Percentiles rank a stretch among this genome's conserved stretches.
Conservation (phyloP, 305 asterid species). For the Coffea humblotiana region DNA sequence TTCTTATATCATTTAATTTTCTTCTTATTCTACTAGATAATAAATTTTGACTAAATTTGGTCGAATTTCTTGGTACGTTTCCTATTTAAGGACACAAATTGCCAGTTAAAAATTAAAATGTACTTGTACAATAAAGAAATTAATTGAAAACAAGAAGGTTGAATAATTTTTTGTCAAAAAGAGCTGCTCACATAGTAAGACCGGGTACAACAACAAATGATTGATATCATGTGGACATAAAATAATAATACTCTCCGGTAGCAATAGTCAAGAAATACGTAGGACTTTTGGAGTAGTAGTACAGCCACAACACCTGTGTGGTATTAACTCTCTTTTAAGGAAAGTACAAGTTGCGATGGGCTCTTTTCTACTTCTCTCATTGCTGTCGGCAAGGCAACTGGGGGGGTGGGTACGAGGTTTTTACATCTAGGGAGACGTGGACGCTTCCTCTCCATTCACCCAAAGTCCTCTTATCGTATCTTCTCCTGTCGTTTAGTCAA, state of each 20-base stretch:
- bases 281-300: no score
- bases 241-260: no score
- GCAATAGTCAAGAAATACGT: neutral
- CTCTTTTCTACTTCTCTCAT: neutral
- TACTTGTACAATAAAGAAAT: neutral
- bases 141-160: neutral
- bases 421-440: conserved; percentile 43
- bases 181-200: neutral
- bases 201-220: no score
- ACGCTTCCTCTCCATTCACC: conserved; percentile 42
- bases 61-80: neutral
- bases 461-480: conserved; percentile 5
- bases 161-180: neutral
- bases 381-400: conserved; percentile 30
- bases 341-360: conserved; percentile 33
- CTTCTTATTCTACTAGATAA: neutral
- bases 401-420: conserved; percentile 44
- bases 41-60: neutral
- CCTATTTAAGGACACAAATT: neutral
- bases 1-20: neutral
- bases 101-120: neutral
- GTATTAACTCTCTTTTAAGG: conserved; percentile 35
- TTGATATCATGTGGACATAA: neutral
- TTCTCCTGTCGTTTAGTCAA: conserved; percentile 28
- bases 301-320: no score